Conservation (phyloP, 2,329 filamentous ascomycete genomes). For the Tolypocladium tropicale region DNA sequence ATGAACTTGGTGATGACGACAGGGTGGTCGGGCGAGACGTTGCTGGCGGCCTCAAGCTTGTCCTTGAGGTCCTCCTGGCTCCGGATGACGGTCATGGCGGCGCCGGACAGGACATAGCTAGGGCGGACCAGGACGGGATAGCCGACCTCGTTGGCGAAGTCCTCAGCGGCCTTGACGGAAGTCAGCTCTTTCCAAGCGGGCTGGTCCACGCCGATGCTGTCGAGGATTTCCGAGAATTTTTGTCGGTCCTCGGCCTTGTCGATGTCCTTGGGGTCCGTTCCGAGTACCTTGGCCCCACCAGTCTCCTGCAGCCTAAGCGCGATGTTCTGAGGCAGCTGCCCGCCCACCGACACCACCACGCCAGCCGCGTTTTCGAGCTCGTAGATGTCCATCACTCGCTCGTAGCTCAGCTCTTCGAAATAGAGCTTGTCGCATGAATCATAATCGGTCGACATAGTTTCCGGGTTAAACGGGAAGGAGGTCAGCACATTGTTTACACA, state of each 20-base stretch:
- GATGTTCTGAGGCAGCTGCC: constrained; percentile 95
- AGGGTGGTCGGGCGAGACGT: constrained; percentile 90
- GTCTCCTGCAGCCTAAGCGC: constrained; percentile 87
- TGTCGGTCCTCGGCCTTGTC: constrained; percentile 97
- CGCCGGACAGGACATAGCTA: constrained; percentile 90
- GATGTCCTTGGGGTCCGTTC: constrained; percentile 87
- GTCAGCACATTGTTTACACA: not conserved
- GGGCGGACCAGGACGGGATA: constrained; percentile 95
- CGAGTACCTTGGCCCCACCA: constrained; percentile 81
- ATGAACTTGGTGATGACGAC: constrained; percentile 99
- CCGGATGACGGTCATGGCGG: constrained; percentile 95
- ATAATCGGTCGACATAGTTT: constrained; percentile 75
- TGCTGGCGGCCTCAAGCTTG: constrained; percentile 82
- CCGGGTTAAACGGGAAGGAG: constrained; percentile 54
- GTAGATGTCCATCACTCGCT: constrained; percentile 98
- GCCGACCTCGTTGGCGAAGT: constrained; percentile 73
- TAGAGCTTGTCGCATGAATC: constrained; percentile 87
- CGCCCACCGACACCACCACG: constrained; percentile 91
- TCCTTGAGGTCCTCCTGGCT: constrained; percentile 84
- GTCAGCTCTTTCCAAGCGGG: constrained; percentile 97
- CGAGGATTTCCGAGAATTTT: constrained; percentile 95
- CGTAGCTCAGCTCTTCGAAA: constrained; percentile 94
- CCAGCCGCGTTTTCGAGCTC: constrained; percentile 78
- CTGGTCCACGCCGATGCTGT: constrained; percentile 94
- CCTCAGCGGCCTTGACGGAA: constrained; percentile 76